Percentiles rank a stretch among this genome's conserved stretches.
Conservation (phyloP, 257 asterid genomes). For the Solanum corneliomulleri region DNA sequence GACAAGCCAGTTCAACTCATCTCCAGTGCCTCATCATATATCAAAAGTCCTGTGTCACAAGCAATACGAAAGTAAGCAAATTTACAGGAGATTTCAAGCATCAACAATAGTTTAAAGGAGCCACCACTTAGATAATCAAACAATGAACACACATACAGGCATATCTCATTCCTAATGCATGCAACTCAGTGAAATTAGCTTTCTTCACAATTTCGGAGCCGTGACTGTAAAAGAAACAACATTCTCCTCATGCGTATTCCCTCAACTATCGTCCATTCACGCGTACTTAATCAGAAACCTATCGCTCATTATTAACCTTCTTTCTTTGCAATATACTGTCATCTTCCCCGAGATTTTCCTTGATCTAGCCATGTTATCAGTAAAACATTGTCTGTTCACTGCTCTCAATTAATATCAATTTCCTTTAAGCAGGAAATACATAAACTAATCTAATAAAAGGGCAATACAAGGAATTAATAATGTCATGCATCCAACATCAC, state of each 20-base stretch:
- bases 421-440: not conserved
- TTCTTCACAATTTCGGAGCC: not conserved
- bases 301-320: not conserved
- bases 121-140: not conserved
- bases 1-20: constrained; percentile 11
- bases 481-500: not conserved
- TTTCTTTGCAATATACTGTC: not conserved
- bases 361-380: not conserved
- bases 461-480: not conserved
- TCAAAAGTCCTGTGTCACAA: not conserved
- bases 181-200: not conserved
- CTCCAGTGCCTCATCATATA: not conserved
- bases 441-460: not conserved
- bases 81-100: not conserved
- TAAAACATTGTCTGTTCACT: not conserved
- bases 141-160: not conserved
- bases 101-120: not conserved
- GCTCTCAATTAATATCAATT: not conserved
- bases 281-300: not conserved
- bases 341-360: not conserved
- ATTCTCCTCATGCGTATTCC: not conserved
- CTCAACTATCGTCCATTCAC: not conserved
- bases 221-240: not conserved
- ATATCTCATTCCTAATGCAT: not conserved
- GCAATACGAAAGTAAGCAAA: not conserved